Conservation (phyloP, 2,329 filamentous ascomycete species). For the Ophiostoma angusticollis region DNA sequence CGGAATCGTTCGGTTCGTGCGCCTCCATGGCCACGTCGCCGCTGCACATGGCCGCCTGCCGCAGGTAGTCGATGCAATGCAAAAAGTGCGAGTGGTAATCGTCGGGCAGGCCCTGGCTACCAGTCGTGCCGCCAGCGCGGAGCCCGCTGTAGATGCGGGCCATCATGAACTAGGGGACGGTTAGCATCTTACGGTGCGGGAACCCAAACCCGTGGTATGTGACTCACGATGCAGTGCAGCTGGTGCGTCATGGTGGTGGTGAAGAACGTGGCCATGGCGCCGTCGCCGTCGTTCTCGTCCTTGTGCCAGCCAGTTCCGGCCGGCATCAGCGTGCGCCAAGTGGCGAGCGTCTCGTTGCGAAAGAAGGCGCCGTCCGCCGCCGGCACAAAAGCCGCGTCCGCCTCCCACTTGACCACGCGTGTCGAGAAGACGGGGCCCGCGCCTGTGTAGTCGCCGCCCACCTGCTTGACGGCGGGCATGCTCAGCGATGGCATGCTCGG, state of each 20-base stretch:
- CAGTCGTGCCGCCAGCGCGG: slow-evolving; percentile 8
- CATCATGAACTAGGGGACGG: slow-evolving; percentile 21
- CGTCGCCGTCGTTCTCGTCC: slow-evolving; percentile 18
- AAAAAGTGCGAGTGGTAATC: slow-evolving; percentile 25
- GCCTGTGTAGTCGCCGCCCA: slow-evolving; percentile 27
- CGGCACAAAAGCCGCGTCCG: slow-evolving; percentile 27
- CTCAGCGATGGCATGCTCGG: no score
- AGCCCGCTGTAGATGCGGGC: slow-evolving; percentile 21
- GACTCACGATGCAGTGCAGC: slow-evolving; percentile 26
- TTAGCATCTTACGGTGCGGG: neutral
- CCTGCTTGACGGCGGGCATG: slow-evolving; percentile 20
- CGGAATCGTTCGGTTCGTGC: slow-evolving; percentile 24
- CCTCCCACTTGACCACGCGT: slow-evolving; percentile 25
- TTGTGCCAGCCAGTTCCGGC: slow-evolving; percentile 25
- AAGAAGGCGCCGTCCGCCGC: slow-evolving; percentile 27
- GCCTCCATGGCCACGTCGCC: slow-evolving; percentile 26
- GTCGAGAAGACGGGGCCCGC: slow-evolving; percentile 24
- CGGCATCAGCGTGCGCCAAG: slow-evolving; percentile 29
- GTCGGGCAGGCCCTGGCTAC: slow-evolving; percentile 12
- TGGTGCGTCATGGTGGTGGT: slow-evolving; percentile 29
- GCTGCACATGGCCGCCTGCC: slow-evolving; percentile 28
- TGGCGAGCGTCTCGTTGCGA: slow-evolving; percentile 22
- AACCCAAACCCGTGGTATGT: neutral
- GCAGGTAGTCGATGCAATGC: slow-evolving; percentile 30
- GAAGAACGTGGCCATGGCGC: slow-evolving; percentile 26